Evolutionary conservation across 75 land plant species (phyloP), one percentile per base, ranked within the genome.

Genomic region (Azolla pinnata): DNA sequence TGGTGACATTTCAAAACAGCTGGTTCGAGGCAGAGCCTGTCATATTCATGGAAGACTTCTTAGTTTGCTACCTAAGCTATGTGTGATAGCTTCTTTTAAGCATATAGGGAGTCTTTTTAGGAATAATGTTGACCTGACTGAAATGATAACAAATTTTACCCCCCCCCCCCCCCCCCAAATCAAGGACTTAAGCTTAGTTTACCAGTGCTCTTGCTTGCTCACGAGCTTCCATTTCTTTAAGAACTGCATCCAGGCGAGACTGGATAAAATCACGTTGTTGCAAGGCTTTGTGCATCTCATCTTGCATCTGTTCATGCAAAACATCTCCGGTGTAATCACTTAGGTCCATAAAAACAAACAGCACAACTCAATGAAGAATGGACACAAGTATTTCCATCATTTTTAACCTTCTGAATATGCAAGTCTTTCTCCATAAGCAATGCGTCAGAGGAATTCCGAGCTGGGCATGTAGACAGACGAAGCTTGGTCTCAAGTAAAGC

Each of bases 401-500:
- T 46, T 7, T 23, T 16, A 54, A 87, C 92, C 92, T 84, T 67
- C 31, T 75, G 74, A 34, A 87, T 84, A 63, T 74, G 67, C 40
- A 70, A 18, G 24, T 87, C 84, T 60, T 87, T 87, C 55, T 81
- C 87, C 31, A 44, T 64, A 50, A 76, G 47, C 34, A 67, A 32
- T 4, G 60, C 66, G 30, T 71, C 82, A 26, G 72, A 33, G 85
- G 89, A 18, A 84, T 77, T 12, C 68, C n/a, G n/a, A n/a, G n/a
- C n/a, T n/a, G n/a, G n/a, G n/a, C n/a, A n/a, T n/a, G n/a, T n/a
- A n/a, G n/a, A n/a, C n/a, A n/a, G n/a, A n/a, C n/a, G 77, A 26
- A 88, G 60, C 55, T 79, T 85, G 46, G 93, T 83, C 55, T 83
- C 92, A 31, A 87, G 80, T 28, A 87, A 72, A 19, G 83, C 85